phyloP scores from a whole-genome alignment of 208 protist species.

The Trypanosoma congolense region DNA sequence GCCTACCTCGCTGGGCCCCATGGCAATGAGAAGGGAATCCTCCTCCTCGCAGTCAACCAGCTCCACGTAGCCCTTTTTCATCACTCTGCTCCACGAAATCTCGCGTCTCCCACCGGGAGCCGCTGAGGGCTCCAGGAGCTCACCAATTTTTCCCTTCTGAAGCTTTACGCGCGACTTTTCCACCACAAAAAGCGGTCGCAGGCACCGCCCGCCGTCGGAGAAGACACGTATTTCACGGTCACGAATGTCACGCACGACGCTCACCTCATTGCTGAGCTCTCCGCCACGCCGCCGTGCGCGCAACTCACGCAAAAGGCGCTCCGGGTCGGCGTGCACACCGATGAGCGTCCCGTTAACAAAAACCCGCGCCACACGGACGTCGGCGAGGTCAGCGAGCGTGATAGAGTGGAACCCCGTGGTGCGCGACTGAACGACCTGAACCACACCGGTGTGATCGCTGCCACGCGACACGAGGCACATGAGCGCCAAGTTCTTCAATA shows the following conservation, averaged over 20 bases:
- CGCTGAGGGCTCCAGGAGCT: slow-evolving; percentile 25
- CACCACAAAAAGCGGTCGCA: slow-evolving; percentile 40
- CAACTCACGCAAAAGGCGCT: slow-evolving; percentile 28
- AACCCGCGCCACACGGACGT: slow-evolving; percentile 30
- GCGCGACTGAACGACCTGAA: slow-evolving; percentile 30
- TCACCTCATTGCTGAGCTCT: slow-evolving; percentile 34
- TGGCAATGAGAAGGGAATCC: slow-evolving; percentile 39
- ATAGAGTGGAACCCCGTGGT: slow-evolving; percentile 69
- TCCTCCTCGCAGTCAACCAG: slow-evolving; percentile 46
- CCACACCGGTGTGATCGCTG: slow-evolving; percentile 31
- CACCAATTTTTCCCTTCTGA: slow-evolving; percentile 24
- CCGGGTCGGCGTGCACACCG: slow-evolving; percentile 32
- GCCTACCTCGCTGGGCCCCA: slow-evolving; percentile 52
- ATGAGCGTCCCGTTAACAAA: slow-evolving; percentile 45
- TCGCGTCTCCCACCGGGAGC: slow-evolving; percentile 34
- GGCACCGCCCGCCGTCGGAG: slow-evolving; percentile 28
- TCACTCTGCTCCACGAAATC: slow-evolving; percentile 64
- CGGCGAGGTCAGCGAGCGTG: slow-evolving; percentile 18
- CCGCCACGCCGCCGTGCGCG: slow-evolving; percentile 28
- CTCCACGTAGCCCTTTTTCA: slow-evolving; percentile 68
- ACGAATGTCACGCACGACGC: slow-evolving; percentile 41
- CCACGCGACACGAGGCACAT: slow-evolving; percentile 64
- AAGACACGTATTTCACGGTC: slow-evolving; percentile 44
- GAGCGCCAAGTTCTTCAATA: slow-evolving; percentile 96
- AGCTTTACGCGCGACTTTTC: slow-evolving; percentile 28